These are phyloP conservation scores for Fusarium stilboides DNA, from an alignment of 2,329 filamentous ascomycete species.

Conservation along the genomic window DNA sequence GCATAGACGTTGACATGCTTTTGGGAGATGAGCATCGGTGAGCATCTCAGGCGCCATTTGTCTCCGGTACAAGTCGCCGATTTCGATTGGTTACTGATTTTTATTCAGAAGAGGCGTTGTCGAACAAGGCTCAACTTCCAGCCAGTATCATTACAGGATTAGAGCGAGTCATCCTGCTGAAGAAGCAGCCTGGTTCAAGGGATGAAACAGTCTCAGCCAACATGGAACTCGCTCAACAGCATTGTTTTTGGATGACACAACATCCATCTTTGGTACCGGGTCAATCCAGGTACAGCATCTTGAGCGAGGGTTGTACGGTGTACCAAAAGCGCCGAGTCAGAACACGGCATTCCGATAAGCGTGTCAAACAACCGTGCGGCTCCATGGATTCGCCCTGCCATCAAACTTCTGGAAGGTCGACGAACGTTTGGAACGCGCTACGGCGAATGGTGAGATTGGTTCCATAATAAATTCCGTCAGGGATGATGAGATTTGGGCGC, in stretches of 20 bases:
- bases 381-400: constrained; percentile 47
- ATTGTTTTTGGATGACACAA: constrained; percentile 41
- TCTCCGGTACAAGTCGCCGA: constrained; percentile 33
- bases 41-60: constrained; percentile 41
- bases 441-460: constrained; percentile 44
- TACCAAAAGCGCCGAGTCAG: constrained; percentile 32
- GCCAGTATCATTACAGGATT: constrained; percentile 36
- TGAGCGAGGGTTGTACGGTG: constrained; percentile 19
- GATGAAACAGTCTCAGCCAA: constrained; percentile 47
- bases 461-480: constrained; percentile 48
- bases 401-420: constrained; percentile 51
- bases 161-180: constrained; percentile 32
- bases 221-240: constrained; percentile 30
- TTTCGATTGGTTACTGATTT: constrained; percentile 16
- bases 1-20: constrained; percentile 36
- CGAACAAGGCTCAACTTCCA: constrained; percentile 23
- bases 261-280: constrained; percentile 29
- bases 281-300: constrained; percentile 36
- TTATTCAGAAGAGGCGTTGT: constrained; percentile 20
- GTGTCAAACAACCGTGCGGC: constrained; percentile 44
- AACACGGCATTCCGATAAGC: constrained; percentile 24
- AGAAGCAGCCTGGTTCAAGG: constrained; percentile 31
- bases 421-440: constrained; percentile 50
- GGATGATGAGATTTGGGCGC: constrained; percentile 42
- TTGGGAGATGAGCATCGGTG: constrained; percentile 42